These are phyloP conservation scores for Daldinia decipiens DNA, from an alignment of 495 filamentous ascomycete genomes.

Conservation along the genomic window DNA sequence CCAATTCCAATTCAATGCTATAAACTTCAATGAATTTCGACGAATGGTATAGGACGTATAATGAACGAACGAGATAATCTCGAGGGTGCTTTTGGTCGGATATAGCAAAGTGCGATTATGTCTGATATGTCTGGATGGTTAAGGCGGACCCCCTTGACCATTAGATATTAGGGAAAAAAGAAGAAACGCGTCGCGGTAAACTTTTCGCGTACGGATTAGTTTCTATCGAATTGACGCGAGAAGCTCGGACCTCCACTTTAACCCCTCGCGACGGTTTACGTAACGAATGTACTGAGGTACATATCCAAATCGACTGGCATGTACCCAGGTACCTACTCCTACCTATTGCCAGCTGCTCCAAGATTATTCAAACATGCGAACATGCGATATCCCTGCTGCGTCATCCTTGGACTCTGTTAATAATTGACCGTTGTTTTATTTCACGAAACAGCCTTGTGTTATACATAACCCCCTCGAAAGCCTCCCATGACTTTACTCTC, in stretches of 20 bases:
- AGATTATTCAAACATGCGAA: background rate
- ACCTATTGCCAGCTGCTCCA: background rate
- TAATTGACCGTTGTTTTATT: background rate
- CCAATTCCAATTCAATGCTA: conserved; percentile 13
- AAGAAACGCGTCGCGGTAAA: conserved; percentile 40
- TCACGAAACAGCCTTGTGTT: conserved; percentile 13
- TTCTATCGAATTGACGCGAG: conserved; percentile 26
- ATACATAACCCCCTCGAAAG: conserved; percentile 12
- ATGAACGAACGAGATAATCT: conserved; percentile 9
- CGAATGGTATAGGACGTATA: conserved; percentile 7
- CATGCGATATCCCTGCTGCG: background rate
- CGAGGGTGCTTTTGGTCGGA: conserved; percentile 6
- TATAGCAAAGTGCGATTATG: conserved; percentile 13
- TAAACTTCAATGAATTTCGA: background rate
- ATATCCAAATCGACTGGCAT: background rate
- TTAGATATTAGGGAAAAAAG: conserved; percentile 18
- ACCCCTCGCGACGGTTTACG: background rate
- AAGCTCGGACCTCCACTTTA: conserved; percentile 42
- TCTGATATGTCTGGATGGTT: conserved; percentile 13
- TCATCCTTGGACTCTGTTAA: background rate
- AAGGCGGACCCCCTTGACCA: conserved; percentile 23
- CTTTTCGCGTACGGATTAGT: conserved; percentile 38
- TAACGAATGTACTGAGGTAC: background rate
- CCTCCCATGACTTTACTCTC: conserved; percentile 11
- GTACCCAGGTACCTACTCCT: background rate